phyloP scores from a whole-genome alignment of 1,284 basidiomycete species.

The Pascua sp. region DNA sequence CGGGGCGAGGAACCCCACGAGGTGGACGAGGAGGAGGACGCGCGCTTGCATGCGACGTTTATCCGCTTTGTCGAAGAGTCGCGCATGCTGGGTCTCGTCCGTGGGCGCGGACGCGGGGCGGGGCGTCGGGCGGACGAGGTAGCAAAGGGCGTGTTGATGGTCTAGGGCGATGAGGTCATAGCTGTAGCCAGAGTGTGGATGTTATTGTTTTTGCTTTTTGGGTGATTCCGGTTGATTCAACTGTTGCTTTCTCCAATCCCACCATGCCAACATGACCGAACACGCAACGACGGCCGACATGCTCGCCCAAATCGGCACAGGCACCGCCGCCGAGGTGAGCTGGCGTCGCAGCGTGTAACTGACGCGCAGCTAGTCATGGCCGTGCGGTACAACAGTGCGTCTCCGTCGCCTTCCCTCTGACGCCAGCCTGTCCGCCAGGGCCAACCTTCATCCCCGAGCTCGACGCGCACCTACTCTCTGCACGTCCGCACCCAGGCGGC shows the following conservation, averaged over 20 bases:
- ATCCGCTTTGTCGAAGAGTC: conserved; percentile 44
- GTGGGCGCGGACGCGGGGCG: conserved; percentile 30
- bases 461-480: conserved; percentile 29
- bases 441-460: conserved; percentile 41
- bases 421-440: conserved; percentile 39
- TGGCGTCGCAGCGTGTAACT: not conserved
- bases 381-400: conserved; percentile 32
- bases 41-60: conserved; percentile 39
- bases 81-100: conserved; percentile 41
- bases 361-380: conserved; percentile 20
- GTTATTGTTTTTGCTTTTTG: not conserved
- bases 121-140: conserved; percentile 38
- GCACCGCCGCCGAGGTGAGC: conserved; percentile 37
- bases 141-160: conserved; percentile 34
- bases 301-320: conserved; percentile 27
- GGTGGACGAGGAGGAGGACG: conserved; percentile 24
- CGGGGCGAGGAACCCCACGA: not conserved
- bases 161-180: conserved; percentile 15
- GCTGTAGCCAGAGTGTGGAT: not conserved
- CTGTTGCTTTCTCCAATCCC: not conserved
- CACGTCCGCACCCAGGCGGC: conserved; percentile 28
- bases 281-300: conserved; percentile 16
- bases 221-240: not conserved
- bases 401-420: not conserved
- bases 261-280: not conserved